phyloP scores from a whole-genome alignment of 352 stramenopile genomes.

The Globisporangium barbulae region DNA sequence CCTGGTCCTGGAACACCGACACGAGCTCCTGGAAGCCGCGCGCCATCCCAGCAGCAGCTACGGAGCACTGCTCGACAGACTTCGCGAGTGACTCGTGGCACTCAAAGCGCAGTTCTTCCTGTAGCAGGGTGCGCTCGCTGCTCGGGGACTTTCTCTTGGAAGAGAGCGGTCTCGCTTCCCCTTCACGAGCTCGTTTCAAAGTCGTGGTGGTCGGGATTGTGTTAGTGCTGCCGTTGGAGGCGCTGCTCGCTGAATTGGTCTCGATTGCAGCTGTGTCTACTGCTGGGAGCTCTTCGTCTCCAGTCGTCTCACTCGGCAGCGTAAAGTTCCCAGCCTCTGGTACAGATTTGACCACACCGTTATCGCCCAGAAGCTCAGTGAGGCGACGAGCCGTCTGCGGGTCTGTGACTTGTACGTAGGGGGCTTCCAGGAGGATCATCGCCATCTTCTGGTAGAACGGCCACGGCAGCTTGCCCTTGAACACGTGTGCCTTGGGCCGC shows the following conservation, averaged over 20 bases:
- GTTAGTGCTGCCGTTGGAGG: not conserved
- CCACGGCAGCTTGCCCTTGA: slow-evolving; percentile 60
- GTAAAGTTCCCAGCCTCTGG: not conserved
- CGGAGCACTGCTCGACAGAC: slow-evolving; percentile 51
- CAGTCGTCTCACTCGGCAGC: not conserved
- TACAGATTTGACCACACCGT: not conserved
- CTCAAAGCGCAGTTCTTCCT: not conserved
- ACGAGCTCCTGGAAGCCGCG: slow-evolving; percentile 42
- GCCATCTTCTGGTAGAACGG: slow-evolving; percentile 43
- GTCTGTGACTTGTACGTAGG: slow-evolving; percentile 17
- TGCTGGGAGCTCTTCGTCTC: not conserved
- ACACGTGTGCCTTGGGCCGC: slow-evolving; percentile 46
- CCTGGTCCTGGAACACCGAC: slow-evolving; percentile 31
- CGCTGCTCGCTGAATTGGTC: not conserved
- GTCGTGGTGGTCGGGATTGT: not conserved
- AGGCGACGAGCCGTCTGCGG: slow-evolving; percentile 19
- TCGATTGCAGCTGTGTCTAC: no score
- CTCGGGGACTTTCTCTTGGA: not conserved
- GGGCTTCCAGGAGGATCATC: slow-evolving; percentile 34
- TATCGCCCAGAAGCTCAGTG: slow-evolving; percentile 20
- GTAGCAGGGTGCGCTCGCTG: not conserved
- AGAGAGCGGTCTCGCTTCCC: slow-evolving; percentile 7
- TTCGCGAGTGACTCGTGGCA: slow-evolving; percentile 22
- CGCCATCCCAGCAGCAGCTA: slow-evolving; percentile 40
- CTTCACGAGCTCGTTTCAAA: not conserved